Evolutionary conservation across 1,284 basidiomycete species (phyloP).

Genomic region (Puccinia triticina): DNA sequence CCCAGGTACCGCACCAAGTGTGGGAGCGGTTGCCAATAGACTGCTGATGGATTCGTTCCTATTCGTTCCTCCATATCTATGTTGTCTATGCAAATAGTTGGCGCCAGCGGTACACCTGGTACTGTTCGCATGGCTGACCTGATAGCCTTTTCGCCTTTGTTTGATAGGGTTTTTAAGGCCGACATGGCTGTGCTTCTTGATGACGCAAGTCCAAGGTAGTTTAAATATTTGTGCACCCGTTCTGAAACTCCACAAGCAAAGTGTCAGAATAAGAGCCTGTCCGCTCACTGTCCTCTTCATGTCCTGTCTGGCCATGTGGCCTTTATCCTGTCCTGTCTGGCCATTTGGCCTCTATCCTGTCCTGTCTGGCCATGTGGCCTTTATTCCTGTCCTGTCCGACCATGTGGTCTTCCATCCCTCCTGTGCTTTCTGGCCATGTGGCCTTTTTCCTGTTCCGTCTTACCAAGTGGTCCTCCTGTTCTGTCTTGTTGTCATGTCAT

Average conservation of each 20-base stretch:
- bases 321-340: no score
- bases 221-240: background rate
- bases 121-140: background rate
- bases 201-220: background rate
- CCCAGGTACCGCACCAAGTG: background rate
- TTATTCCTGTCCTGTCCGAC: no score
- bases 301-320: no score
- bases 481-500: no score
- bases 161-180: background rate
- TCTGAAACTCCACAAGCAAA: background rate
- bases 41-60: background rate
- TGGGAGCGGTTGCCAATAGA: background rate
- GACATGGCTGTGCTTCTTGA: background rate
- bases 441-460: no score
- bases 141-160: background rate
- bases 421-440: no score
- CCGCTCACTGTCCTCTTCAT: no score
- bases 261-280: no score
- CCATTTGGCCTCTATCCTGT: no score
- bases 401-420: no score
- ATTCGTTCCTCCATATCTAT: background rate
- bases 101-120: background rate
- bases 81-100: slow-evolving; percentile 17
- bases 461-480: no score
- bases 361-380: no score